Evolutionary conservation across 2,329 filamentous ascomycete species (phyloP).

Genomic region (Aschersonia sp.): DNA sequence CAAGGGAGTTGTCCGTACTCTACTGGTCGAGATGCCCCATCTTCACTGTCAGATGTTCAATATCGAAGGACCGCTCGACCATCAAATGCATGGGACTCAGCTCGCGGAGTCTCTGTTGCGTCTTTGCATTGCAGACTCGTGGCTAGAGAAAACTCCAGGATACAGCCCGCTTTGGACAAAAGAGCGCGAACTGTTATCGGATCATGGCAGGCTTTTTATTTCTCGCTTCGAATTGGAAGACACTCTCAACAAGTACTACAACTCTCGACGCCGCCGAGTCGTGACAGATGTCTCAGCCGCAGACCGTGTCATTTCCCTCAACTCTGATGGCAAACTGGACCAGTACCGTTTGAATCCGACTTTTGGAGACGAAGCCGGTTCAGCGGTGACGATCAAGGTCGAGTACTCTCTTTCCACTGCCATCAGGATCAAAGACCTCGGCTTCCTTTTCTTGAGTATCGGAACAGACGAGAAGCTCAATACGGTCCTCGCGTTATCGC

Average conservation of each 20-base stretch:
- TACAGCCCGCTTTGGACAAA: not conserved
- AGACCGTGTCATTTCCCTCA: not conserved
- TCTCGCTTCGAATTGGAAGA: not conserved
- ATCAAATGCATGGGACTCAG: not conserved
- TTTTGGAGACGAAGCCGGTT: not conserved
- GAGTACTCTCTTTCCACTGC: not conserved
- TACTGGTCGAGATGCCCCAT: slow-evolving; percentile 1
- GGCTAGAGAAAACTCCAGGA: not conserved
- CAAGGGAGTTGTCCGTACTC: not conserved
- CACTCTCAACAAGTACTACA: not conserved
- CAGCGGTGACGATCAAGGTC: not conserved
- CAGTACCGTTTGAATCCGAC: not conserved
- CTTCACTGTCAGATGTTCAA: slow-evolving; percentile 1
- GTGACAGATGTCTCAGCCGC: not conserved
- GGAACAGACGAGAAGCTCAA: not conserved
- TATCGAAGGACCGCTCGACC: not conserved
- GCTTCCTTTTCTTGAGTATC: not conserved
- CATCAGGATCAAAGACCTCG: not conserved
- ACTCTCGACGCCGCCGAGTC: not conserved
- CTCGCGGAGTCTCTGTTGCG: not conserved
- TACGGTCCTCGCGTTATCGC: not conserved
- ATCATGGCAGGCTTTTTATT: not conserved
- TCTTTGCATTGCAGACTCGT: not conserved
- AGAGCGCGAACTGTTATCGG: not conserved
- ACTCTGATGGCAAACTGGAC: not conserved